Base-by-base conservation (phyloP, 1,284 basidiomycete genomes). In the Microbotryum silenes-acaulis region DNA sequence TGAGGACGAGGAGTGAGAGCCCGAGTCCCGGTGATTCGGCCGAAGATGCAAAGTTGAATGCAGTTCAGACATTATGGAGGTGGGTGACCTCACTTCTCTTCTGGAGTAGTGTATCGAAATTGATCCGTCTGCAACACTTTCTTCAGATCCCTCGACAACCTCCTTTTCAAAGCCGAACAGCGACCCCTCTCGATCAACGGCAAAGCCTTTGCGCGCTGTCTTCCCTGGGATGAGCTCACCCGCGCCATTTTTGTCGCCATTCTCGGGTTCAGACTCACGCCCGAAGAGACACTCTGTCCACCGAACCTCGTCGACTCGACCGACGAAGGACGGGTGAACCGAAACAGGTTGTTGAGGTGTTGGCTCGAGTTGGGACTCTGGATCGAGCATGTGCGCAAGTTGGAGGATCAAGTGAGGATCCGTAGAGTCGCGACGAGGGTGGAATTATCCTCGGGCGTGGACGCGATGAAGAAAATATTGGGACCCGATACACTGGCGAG, bases 291-390 rank as follows among this genome's bases (percentile, higher is more conserved):
- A 3, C 42, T 61, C n/a, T 1, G 1, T 5, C 25, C 59, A 21
- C 64, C 59, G 4, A 14, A 18, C 2, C 27, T 60, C 52, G 63
- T 60, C 33, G 49, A 51, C 1, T 29, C 55, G 12, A 53, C 52
- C 14, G 16, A 20, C 4, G 29, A 33, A 3, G 59, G 61, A 0
- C 18, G 9, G 2, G 27, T 4, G 27, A 51, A 51, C 20, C 59
- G 67, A 18, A 3, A 7, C n/a, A 46, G 67, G 16, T 42, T 64
- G 12, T n/a, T 65, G 6, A 21, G 67, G 2, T 49, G 54, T 6
- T 69, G 67, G 67, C 49, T 69, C 50, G 67, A 69, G 37, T 12
- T 65, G 8, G 61, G 63, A 0, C 14, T 63, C 12, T 67, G 60
- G 65, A 37, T 67, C 25, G 60, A 62, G 10, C 29, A 12, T 12